Evolutionary conservation across 2,329 filamentous ascomycete genomes (phyloP).

Genomic region (Penicillium frequentans): DNA sequence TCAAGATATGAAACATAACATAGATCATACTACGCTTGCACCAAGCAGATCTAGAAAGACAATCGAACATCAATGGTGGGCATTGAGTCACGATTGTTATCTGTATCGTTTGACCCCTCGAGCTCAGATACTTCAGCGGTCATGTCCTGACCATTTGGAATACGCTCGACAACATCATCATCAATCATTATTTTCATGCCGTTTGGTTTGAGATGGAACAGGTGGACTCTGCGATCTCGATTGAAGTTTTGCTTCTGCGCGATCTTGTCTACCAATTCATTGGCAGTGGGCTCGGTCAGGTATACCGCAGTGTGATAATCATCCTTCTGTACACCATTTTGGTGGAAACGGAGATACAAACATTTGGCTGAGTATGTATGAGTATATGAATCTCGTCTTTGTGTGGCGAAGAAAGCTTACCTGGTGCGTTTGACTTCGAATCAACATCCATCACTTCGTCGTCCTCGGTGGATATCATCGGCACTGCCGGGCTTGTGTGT

Average conservation of each 20-base stretch:
- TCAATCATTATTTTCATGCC: not conserved
- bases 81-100: not conserved
- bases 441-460: not conserved
- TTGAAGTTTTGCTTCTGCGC: not conserved
- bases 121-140: not conserved
- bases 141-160: not conserved
- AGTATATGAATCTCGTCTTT: not conserved
- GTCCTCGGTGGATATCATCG: not conserved
- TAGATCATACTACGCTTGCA: not conserved
- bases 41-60: not conserved
- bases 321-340: not conserved
- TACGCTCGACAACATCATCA: not conserved
- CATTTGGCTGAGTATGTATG: not conserved
- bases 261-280: not conserved
- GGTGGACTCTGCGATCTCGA: not conserved
- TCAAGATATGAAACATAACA: not conserved
- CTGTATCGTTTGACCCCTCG: not conserved
- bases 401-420: not conserved
- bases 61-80: not conserved
- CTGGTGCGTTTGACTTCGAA: not conserved
- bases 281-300: not conserved
- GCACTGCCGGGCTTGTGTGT: not conserved
- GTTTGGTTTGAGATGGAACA: not conserved
- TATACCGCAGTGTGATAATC: not conserved
- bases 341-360: not conserved